Evolutionary conservation across 768 basidiomycete species (phyloP).

Genomic region (Kwoniella sp.): DNA sequence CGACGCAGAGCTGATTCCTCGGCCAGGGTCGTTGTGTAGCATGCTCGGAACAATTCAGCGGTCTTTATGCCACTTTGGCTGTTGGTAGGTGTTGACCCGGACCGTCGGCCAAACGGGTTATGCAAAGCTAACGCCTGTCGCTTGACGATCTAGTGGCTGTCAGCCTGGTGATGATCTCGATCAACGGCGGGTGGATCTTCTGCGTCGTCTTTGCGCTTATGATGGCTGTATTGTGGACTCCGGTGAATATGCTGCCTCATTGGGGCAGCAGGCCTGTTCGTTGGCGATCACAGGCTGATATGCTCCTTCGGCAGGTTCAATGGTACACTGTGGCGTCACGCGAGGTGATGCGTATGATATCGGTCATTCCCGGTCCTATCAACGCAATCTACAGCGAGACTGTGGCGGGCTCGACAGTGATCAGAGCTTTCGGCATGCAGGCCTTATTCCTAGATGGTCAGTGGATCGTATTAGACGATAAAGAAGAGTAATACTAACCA

Average conservation of each 20-base stretch:
- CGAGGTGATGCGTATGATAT: constrained; percentile 26
- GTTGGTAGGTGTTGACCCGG: too few relatives aligned
- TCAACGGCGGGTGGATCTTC: constrained; percentile 28
- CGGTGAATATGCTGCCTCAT: constrained; percentile 17
- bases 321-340: constrained; percentile 27
- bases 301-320: constrained; percentile 8
- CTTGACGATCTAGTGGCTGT: too few relatives aligned
- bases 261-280: background rate
- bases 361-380: constrained; percentile 31
- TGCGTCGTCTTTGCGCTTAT: constrained; percentile 8
- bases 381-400: constrained; percentile 41
- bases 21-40: too few relatives aligned
- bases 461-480: too few relatives aligned
- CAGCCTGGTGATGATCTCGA: constrained; percentile 17
- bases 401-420: constrained; percentile 36
- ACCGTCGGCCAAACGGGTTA: too few relatives aligned
- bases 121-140: too few relatives aligned
- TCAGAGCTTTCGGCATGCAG: constrained; percentile 39
- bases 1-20: constrained; percentile 14
- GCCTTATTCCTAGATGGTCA: constrained; percentile 25
- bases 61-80: too few relatives aligned
- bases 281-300: too few relatives aligned
- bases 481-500: too few relatives aligned
- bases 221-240: constrained; percentile 19
- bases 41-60: constrained; percentile 23